phyloP scores from a whole-genome alignment of 2,329 filamentous ascomycete species.

The Claviceps lovelessii region DNA sequence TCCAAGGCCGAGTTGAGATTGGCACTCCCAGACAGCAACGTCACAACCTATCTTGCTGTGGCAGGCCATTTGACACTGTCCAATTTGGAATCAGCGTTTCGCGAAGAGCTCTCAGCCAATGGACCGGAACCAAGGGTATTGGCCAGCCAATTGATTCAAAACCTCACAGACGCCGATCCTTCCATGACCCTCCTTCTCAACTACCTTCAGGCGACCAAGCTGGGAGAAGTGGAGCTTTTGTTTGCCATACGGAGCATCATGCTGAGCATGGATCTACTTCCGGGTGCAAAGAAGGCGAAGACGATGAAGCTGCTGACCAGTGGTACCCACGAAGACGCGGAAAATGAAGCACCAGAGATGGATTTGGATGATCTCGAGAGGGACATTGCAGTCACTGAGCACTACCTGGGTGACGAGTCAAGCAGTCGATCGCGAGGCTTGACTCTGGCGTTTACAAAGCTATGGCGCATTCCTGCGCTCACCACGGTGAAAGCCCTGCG shows the following conservation, averaged over 20 bases:
- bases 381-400: conserved; percentile 54
- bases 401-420: conserved; percentile 50
- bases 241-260: conserved; percentile 52
- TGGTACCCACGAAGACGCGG: conserved; percentile 13
- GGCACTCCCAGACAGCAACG: conserved; percentile 35
- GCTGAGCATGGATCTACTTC: conserved; percentile 49
- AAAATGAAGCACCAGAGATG: conserved; percentile 27
- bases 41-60: conserved; percentile 43
- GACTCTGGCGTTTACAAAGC: conserved; percentile 53
- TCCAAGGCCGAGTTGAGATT: conserved; percentile 19
- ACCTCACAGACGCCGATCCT: conserved; percentile 51
- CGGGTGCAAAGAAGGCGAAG: conserved; percentile 23
- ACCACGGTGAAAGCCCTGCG: conserved; percentile 50
- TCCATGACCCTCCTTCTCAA: conserved; percentile 52
- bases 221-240: conserved; percentile 52
- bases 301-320: conserved; percentile 19
- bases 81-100: conserved; percentile 45
- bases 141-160: conserved; percentile 46
- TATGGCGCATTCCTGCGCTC: conserved; percentile 48
- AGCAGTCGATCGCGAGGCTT: conserved; percentile 48
- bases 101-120: conserved; percentile 30
- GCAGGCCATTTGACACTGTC: conserved; percentile 46
- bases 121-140: conserved; percentile 30
- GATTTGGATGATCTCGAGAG: conserved; percentile 47
- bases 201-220: conserved; percentile 49